These are phyloP conservation scores for Capsicum rhomboideum DNA, from an alignment of 257 asterid genomes.

Conservation along the genomic window DNA sequence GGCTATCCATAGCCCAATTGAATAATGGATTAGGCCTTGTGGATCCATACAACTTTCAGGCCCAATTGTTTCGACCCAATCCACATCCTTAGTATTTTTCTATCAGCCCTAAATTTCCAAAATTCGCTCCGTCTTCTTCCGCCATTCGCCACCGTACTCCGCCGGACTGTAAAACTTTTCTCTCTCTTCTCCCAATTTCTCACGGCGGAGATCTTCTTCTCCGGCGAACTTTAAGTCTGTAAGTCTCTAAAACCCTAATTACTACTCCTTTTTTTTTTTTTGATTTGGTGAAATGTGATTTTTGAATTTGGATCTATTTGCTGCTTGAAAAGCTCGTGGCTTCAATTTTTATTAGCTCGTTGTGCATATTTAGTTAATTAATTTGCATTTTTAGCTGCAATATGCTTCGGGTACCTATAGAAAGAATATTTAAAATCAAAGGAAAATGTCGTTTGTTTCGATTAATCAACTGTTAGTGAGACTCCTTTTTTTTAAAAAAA, in stretches of 20 bases:
- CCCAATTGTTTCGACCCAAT: background rate
- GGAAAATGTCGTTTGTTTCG: background rate
- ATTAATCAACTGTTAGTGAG: background rate
- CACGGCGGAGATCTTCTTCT: background rate
- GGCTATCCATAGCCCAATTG: background rate
- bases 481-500: too few relatives aligned
- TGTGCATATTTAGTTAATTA: background rate
- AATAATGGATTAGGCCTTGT: background rate
- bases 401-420: too few relatives aligned
- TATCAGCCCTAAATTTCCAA: background rate
- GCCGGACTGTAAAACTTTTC: background rate
- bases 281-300: background rate
- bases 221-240: background rate
- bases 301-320: background rate
- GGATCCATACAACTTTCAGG: background rate
- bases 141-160: background rate
- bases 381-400: too few relatives aligned
- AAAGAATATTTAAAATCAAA: background rate
- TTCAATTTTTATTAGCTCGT: background rate
- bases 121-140: background rate
- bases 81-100: background rate
- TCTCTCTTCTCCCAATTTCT: background rate
- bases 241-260: background rate
- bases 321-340: background rate
- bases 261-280: background rate